Percentiles rank a stretch among this genome's conserved stretches.
phyloP scores from a whole-genome alignment of 208 protist species.

The Leishmania tarentolae region DNA sequence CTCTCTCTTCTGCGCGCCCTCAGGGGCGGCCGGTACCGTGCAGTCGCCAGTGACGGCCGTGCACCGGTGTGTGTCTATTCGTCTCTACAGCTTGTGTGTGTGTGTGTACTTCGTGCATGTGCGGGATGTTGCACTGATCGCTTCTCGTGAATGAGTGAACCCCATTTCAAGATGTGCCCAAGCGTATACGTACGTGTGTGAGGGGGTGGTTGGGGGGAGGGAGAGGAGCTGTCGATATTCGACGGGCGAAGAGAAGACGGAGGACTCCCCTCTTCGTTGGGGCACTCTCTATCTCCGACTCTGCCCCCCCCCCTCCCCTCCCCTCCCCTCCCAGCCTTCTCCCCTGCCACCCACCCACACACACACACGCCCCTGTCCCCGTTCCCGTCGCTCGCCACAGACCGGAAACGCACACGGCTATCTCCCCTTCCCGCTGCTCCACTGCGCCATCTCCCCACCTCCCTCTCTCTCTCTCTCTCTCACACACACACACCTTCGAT shows the following conservation, averaged over 20 bases:
- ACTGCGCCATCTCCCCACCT: background rate
- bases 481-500: too few species aligned
- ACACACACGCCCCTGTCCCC: too few species aligned
- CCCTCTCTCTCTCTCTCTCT: background rate
- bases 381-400: background rate
- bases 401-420: background rate
- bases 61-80: too few species aligned
- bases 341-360: background rate
- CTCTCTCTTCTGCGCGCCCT: too few species aligned
- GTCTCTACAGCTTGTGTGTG: too few species aligned
- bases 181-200: background rate
- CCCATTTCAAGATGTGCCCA: background rate
- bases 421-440: background rate
- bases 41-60: too few species aligned
- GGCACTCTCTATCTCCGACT: background rate
- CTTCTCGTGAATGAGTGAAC: too few species aligned
- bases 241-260: background rate
- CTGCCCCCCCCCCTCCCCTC: too few species aligned
- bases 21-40: too few species aligned
- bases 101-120: too few species aligned
- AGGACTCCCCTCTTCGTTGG: too few species aligned
- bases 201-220: background rate
- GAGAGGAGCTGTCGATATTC: background rate
- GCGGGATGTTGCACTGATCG: too few species aligned
- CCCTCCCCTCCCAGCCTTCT: background rate